These are phyloP conservation scores for Sordariomycetes sp. DNA, from an alignment of 2,329 filamentous ascomycete species.

Conservation along the genomic window DNA sequence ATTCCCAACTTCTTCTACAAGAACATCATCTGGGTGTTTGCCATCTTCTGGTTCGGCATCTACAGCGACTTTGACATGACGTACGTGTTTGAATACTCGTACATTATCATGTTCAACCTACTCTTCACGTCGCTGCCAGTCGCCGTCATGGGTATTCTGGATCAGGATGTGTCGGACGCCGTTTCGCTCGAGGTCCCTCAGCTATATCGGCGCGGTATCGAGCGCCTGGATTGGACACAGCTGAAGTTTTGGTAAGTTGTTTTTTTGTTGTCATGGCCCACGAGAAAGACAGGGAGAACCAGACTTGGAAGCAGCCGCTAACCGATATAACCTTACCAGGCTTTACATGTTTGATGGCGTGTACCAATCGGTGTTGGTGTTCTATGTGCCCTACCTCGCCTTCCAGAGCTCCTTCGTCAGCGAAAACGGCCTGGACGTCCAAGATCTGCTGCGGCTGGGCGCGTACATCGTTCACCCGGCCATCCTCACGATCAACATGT, in stretches of 20 bases:
- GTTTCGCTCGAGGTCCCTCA: constrained; percentile 92
- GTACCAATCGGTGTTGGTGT: constrained; percentile 89
- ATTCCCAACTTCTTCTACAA: constrained; percentile 99
- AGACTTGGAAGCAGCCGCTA: constrained; percentile 11
- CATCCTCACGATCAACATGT: constrained; percentile 82
- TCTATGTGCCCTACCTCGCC: constrained; percentile 83
- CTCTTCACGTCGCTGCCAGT: constrained; percentile 93
- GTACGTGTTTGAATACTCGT: constrained; percentile 95
- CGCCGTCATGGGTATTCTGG: constrained; percentile 89
- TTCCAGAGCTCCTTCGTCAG: constrained; percentile 62
- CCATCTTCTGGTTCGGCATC: constrained; percentile 95
- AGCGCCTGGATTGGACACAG: constrained; percentile 93
- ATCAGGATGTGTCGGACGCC: constrained; percentile 91
- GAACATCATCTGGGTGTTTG: constrained; percentile 96
- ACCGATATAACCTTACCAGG: constrained; percentile 33
- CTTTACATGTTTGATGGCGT: constrained; percentile 89
- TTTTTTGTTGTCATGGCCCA: not conserved
- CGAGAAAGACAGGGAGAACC: not conserved
- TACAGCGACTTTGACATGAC: constrained; percentile 95
- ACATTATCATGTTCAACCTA: constrained; percentile 93
- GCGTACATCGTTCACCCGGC: constrained; percentile 77
- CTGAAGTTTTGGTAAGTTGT: constrained; percentile 80
- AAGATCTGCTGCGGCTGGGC: constrained; percentile 76
- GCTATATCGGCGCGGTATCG: constrained; percentile 89
- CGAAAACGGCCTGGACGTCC: constrained; percentile 61